These are phyloP conservation scores for Mycosphaerella arachidis DNA, from an alignment of 2,329 filamentous ascomycete genomes.

Conservation along the genomic window DNA sequence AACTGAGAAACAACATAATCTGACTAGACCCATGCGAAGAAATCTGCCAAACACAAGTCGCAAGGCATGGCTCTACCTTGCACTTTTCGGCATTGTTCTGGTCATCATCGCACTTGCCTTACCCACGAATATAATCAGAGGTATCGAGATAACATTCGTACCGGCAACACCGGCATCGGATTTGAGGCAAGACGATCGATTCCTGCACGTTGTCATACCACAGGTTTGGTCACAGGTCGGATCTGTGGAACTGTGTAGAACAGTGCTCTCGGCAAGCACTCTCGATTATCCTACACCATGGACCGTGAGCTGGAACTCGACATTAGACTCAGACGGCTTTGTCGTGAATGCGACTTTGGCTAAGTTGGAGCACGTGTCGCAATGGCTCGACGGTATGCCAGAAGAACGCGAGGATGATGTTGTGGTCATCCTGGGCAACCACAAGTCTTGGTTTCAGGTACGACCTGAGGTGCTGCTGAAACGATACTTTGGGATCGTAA, in stretches of 20 bases:
- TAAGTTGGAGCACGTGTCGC: slow-evolving; percentile 8
- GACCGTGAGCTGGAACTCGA: slow-evolving; percentile 7
- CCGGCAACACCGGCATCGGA: neutral
- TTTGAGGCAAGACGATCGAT: neutral
- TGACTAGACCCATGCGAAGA: neutral
- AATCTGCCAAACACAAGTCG: neutral
- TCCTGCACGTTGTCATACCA: slow-evolving; percentile 11
- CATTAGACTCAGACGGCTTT: neutral
- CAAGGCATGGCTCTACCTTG: neutral
- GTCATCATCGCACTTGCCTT: neutral
- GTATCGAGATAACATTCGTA: neutral
- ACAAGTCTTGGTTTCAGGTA: slow-evolving; percentile 13
- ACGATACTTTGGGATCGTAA: slow-evolving; percentile 7
- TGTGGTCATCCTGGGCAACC: slow-evolving; percentile 9
- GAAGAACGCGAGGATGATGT: slow-evolving; percentile 7
- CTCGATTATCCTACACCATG: slow-evolving; percentile 14
- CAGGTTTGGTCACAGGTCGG: neutral
- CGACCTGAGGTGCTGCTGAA: slow-evolving; percentile 13
- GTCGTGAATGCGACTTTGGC: neutral
- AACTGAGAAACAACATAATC: neutral
- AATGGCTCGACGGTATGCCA: slow-evolving; percentile 3
- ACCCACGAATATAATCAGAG: neutral
- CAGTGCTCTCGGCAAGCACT: slow-evolving; percentile 8
- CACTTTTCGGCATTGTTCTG: neutral
- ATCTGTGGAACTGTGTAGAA: slow-evolving; percentile 13